Percentiles rank a stretch among this genome's conserved stretches.
phyloP scores from a whole-genome alignment of 805 yeast species.

The Saccharomycopsis microspora region DNA sequence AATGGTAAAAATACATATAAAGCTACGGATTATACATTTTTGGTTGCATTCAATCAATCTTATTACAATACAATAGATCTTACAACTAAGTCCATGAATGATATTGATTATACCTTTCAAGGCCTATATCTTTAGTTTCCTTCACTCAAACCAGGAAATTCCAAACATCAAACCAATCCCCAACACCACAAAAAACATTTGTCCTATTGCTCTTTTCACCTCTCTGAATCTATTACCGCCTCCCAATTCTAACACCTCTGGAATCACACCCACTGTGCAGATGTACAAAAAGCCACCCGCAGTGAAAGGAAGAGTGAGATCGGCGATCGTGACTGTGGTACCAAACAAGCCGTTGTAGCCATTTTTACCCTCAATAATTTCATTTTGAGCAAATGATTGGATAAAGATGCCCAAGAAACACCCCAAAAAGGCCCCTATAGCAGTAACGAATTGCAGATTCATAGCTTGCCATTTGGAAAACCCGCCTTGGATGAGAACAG shows the following conservation, averaged over 20 bases:
- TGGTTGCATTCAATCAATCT: too few relatives aligned
- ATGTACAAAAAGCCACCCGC: constrained; percentile 71
- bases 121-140: too few relatives aligned
- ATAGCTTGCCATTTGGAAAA: constrained; percentile 55
- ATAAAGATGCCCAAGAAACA: constrained; percentile 52
- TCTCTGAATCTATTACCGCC: constrained; percentile 28
- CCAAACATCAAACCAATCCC: constrained; percentile 51
- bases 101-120: too few relatives aligned
- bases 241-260: constrained; percentile 46
- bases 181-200: constrained; percentile 35
- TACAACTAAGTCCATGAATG: too few relatives aligned
- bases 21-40: too few relatives aligned
- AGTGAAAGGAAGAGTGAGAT: constrained; percentile 54
- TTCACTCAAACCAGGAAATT: constrained; percentile 34
- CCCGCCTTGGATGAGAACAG: constrained; percentile 58
- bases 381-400: constrained; percentile 27
- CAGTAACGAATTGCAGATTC: constrained; percentile 55
- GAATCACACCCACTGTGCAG: constrained; percentile 65
- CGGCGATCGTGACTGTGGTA: constrained; percentile 38
- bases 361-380: background rate
- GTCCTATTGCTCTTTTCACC: constrained; percentile 29
- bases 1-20: too few relatives aligned
- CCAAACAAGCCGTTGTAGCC: constrained; percentile 30
- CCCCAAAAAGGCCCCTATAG: constrained; percentile 54
- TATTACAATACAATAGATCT: too few relatives aligned